Percentiles rank a stretch among this genome's conserved stretches.
Conservation (phyloP, 352 stramenopile genomes). For the Phytophthora pluvialis region DNA sequence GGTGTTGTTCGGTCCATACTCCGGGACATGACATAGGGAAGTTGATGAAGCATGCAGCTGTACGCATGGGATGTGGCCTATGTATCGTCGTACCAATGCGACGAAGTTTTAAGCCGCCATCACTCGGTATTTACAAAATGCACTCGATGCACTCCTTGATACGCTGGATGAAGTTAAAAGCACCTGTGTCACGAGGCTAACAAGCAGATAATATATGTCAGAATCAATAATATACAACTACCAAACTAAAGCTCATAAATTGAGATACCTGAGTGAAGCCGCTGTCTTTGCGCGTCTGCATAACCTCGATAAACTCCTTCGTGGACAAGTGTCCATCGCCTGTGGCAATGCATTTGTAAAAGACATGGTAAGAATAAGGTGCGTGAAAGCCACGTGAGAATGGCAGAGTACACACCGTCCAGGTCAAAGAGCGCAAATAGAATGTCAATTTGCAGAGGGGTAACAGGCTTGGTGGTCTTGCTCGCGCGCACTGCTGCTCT, state of each 20-base stretch:
- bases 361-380: not conserved
- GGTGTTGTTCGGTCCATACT: constrained; percentile 83
- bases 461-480: constrained; percentile 69
- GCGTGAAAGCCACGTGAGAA: not conserved
- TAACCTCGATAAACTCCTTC: constrained; percentile 87
- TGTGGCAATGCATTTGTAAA: constrained; percentile 25
- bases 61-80: not conserved
- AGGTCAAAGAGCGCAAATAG: constrained; percentile 86
- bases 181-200: constrained; percentile 79
- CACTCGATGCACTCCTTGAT: constrained; percentile 75
- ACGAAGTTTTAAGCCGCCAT: constrained; percentile 3
- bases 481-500: constrained; percentile 65
- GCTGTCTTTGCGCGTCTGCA: constrained; percentile 86
- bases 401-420: constrained; percentile 49
- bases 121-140: constrained; percentile 36
- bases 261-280: constrained; percentile 77
- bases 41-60: not conserved
- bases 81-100: constrained; percentile 19
- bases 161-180: constrained; percentile 67
- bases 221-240: constrained; percentile 1
- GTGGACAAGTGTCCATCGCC: constrained; percentile 79
- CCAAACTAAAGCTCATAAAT: not conserved
- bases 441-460: constrained; percentile 85
- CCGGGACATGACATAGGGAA: constrained; percentile 38
- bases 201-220: constrained; percentile 4